Evolutionary conservation across 2,329 filamentous ascomycete species (phyloP).

Genomic region (Beauveria medogensis): DNA sequence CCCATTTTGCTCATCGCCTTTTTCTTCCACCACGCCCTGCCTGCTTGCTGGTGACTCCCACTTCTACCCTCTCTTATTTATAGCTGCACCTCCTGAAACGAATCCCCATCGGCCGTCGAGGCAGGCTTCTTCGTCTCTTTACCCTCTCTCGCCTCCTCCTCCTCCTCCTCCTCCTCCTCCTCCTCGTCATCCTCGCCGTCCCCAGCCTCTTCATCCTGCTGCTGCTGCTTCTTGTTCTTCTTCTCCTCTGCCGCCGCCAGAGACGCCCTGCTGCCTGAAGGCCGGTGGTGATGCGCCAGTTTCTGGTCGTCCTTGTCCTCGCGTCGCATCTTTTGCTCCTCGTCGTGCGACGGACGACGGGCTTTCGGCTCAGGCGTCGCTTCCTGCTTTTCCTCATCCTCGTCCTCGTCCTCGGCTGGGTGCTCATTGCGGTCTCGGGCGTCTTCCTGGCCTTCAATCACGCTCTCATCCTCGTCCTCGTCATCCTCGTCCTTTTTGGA

Average conservation of each 20-base stretch:
- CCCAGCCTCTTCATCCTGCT: conserved; percentile 20
- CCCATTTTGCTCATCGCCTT: not conserved
- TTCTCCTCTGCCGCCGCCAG: conserved; percentile 19
- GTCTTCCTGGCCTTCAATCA: conserved; percentile 16
- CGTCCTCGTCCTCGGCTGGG: conserved; percentile 18
- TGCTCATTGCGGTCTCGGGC: conserved; percentile 17
- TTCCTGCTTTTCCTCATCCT: conserved; percentile 18
- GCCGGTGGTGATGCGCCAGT: conserved; percentile 35
- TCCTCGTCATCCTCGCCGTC: conserved; percentile 23
- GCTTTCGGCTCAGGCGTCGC: conserved; percentile 32
- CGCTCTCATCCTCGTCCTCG: conserved; percentile 13
- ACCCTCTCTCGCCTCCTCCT: conserved; percentile 22
- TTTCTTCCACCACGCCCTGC: not conserved
- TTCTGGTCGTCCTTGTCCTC: conserved; percentile 49
- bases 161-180: conserved; percentile 14
- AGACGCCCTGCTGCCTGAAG: conserved; percentile 19
- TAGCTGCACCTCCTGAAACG: conserved; percentile 58
- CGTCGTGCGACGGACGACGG: conserved; percentile 20
- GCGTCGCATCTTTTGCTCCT: conserved; percentile 49
- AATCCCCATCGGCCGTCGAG: conserved; percentile 45
- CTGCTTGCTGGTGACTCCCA: not conserved
- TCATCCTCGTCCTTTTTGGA: conserved; percentile 12
- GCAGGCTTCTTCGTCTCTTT: conserved; percentile 29
- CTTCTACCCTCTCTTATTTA: conserved; percentile 22
- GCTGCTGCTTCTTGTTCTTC: conserved; percentile 23